Evolutionary conservation across 164 flowering plant genomes (phyloP).

Genomic region (Paratinospora sagittata): DNA sequence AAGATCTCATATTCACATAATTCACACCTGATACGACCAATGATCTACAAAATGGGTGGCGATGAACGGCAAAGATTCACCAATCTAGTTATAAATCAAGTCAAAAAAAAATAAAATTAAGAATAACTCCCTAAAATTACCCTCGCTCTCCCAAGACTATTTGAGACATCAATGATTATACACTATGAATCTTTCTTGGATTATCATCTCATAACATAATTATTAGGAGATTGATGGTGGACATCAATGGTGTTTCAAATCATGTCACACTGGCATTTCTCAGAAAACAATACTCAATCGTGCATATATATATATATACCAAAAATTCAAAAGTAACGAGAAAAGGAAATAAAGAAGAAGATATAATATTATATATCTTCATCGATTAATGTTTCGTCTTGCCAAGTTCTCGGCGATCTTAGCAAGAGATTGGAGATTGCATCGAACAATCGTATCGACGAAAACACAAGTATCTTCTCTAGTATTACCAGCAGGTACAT

Average conservation of each 20-base stretch:
- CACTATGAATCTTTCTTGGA: too few relatives aligned
- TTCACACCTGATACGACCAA: background rate
- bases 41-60: background rate
- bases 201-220: too few relatives aligned
- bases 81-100: background rate
- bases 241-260: too few relatives aligned
- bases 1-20: background rate
- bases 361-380: background rate
- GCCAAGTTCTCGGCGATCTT: constrained; percentile 43
- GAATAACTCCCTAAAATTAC: too few relatives aligned
- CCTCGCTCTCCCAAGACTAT: too few relatives aligned
- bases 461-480: constrained; percentile 69
- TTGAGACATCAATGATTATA: too few relatives aligned
- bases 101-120: background rate
- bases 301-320: background rate
- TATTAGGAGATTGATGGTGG: too few relatives aligned
- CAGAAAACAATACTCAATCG: background rate
- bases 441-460: constrained; percentile 71
- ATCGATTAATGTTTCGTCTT: background rate
- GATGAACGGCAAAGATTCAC: background rate
- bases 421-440: constrained; percentile 72
- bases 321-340: background rate
- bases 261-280: too few relatives aligned
- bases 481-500: constrained; percentile 66
- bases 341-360: background rate